Evolutionary conservation across 495 filamentous ascomycete species (phyloP), one percentile per base, ranked within the genome.

Genomic region (Clohesyomyces aquaticus): DNA sequence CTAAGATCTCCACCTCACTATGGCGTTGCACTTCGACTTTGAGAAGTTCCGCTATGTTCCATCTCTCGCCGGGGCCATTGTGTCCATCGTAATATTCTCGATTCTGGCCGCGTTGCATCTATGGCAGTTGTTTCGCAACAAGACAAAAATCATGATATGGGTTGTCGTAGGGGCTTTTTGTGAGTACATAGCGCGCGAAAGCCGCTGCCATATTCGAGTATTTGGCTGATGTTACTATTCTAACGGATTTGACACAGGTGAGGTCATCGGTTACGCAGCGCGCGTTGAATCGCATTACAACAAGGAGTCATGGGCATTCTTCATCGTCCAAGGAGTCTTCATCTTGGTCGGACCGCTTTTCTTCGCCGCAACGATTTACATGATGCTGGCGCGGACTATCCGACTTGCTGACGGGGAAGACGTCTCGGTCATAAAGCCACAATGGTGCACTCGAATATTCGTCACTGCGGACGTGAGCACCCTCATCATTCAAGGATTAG

Each of bases 311-410:
- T 74, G 42, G 61, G 48, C 42, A 49, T 66, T 32, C 1, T 77
- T 74, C 62, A 73, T 75, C 56, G 35, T 62, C 16, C 75, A 77
- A 64, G 61, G 57, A 12, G 45, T 71, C 19, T 62, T 71, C 45
- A 65, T 76, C 43, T 46, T 77, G 9, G 60, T 75, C 29, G 71
- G 67, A 0, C 74, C 72, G 1, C 69, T 72, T 0, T 61, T 71
- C 53, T 66, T 68, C 52, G 68, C 74, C 55, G 75, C 75, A 10
- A 71, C 75, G 11, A 72, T 77, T 23, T 77, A 77, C 66, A 77
- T 77, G 73, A 70, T 64, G 45, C 72, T 74, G 26, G 73, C 73
- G n/a, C 67, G 73, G 0, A 66, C 75, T 27, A 72, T 77, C 23
- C 25, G 42, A 2, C 66, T 55, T 42, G 61, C 65, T 18, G 57